Percentiles rank a stretch among this genome's conserved stretches.
Conservation (phyloP, 192 early-diverging fungal genomes). For the Dispira parvispora region DNA sequence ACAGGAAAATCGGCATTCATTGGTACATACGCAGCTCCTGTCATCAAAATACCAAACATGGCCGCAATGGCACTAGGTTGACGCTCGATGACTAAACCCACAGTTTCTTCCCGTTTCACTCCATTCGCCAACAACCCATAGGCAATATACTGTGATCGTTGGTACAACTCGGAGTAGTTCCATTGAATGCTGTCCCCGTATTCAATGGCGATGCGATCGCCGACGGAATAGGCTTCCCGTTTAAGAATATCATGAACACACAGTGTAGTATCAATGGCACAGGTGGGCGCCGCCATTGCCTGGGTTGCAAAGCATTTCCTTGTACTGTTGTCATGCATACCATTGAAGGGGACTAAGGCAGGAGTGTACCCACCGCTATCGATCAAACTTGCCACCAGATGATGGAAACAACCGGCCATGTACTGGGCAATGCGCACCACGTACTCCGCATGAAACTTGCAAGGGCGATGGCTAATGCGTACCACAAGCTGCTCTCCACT, state of each 20-base stretch:
- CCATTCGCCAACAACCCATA: not conserved
- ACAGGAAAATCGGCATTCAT: not conserved
- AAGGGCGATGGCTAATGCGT: not conserved
- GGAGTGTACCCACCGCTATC: too few relatives aligned
- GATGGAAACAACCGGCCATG: too few relatives aligned
- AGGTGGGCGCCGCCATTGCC: not conserved
- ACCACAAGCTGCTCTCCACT: not conserved
- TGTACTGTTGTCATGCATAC: not conserved
- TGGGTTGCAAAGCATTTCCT: not conserved
- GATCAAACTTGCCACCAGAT: too few relatives aligned
- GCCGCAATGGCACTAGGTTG: conserved; percentile 1
- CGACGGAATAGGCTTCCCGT: not conserved
- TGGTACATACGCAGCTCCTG: not conserved
- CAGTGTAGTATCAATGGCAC: not conserved
- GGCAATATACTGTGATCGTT: not conserved
- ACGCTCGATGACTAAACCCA: not conserved
- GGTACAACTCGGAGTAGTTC: not conserved
- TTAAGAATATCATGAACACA: not conserved
- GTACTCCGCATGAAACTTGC: not conserved
- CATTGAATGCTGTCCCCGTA: not conserved
- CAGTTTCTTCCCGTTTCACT: not conserved
- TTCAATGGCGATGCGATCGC: not conserved
- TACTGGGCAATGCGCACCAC: not conserved
- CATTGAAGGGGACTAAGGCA: not conserved
- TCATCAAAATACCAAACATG: not conserved